phyloP scores from a whole-genome alignment of 495 filamentous ascomycete species.

The Xylaria grammica region DNA sequence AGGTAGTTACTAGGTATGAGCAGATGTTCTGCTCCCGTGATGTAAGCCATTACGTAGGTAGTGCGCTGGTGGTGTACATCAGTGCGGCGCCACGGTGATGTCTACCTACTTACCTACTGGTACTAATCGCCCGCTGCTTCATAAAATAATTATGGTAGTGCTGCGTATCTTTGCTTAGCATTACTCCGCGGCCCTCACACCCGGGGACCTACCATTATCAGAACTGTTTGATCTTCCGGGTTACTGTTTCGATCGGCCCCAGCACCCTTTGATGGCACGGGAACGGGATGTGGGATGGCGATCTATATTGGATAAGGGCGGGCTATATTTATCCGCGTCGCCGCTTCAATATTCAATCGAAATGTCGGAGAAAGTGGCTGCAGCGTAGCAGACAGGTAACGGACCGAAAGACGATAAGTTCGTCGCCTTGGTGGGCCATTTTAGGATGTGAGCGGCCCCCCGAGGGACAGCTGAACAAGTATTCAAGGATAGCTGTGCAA shows the following conservation, averaged over 20 bases:
- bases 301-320: conserved; percentile 18
- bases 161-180: not conserved
- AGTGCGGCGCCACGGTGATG: not conserved
- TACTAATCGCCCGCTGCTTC: too few relatives aligned
- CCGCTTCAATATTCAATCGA: not conserved
- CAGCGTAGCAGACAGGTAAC: not conserved
- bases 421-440: not conserved
- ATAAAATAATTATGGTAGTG: not conserved
- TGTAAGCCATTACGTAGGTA: not conserved
- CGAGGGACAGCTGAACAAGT: not conserved
- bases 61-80: not conserved
- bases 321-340: conserved; percentile 1
- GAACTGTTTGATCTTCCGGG: conserved; percentile 20
- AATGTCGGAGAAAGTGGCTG: not conserved
- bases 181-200: not conserved
- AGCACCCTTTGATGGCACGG: not conserved
- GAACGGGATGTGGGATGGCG: conserved; percentile 10
- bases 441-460: not conserved
- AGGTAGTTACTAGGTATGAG: conserved; percentile 3
- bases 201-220: conserved; percentile 12
- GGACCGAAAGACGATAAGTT: not conserved
- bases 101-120: too few relatives aligned
- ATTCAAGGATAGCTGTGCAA: not conserved
- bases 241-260: conserved; percentile 14
- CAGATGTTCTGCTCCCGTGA: not conserved